Percentiles rank a stretch among this genome's conserved stretches.
These are phyloP conservation scores for Oropetium thomaeum DNA, from an alignment of 176 grass and related monocot species.

Conservation along the genomic window DNA sequence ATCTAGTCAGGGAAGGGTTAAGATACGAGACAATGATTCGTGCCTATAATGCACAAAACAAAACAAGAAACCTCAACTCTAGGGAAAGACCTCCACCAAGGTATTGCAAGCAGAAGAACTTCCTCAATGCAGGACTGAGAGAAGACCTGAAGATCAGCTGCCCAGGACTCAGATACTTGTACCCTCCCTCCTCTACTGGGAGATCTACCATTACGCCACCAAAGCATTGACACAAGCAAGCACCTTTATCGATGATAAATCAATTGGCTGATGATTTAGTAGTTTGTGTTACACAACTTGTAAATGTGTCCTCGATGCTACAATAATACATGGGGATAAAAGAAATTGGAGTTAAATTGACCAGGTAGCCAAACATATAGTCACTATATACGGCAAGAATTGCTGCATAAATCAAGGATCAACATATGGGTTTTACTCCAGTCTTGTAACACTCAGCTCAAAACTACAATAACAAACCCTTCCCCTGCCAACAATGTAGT, in stretches of 20 bases:
- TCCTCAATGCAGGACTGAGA: neutral
- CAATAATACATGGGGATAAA: neutral
- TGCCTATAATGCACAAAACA: neutral
- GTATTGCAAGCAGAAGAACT: neutral
- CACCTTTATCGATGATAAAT: conserved; percentile 1
- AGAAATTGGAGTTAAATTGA: conserved; percentile 2
- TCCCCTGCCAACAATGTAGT: neutral
- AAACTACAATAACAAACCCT: neutral
- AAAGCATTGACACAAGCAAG: neutral
- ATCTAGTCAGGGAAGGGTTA: too few species aligned
- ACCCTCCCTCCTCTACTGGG: neutral
- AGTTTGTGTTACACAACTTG: neutral
- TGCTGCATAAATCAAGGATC: conserved; percentile 1
- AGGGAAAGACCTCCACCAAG: too few species aligned
- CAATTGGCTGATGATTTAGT: neutral
- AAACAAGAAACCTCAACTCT: too few species aligned
- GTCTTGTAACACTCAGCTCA: conserved; percentile 16
- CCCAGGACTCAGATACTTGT: too few species aligned
- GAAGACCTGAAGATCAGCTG: neutral
- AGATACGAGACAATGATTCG: too few species aligned
- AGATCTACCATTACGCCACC: neutral
- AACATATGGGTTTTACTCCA: neutral
- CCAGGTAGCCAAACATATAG: neutral
- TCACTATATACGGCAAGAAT: neutral
- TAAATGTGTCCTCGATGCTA: neutral